Evolutionary conservation across 257 asterid species (phyloP), one percentile per base, ranked within the genome.

Genomic region (Euphrasia confusa): DNA sequence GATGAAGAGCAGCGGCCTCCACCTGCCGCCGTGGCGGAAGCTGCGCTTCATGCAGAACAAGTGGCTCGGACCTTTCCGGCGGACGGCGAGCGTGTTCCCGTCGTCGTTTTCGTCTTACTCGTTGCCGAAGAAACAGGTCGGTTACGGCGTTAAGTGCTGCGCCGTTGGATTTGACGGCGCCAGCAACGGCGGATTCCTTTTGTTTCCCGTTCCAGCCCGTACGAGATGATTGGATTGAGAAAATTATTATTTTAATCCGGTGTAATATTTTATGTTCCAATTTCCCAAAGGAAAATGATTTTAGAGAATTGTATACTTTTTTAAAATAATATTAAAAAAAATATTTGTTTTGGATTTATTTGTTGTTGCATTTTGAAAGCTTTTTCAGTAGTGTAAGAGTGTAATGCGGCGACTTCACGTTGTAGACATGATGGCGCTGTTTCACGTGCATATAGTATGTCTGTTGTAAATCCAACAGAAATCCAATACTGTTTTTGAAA

Each of bases 21-120:
- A 64, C 10, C 65, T 85, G 39, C 89, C 96, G 54, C 98, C 96
- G 28, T 90, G 98, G 98, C 74, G 96, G 75, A 88, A 83, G 44
- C 77, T 83, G 70, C 89, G 96, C 0, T 90, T 81, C 79, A 77
- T 85, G 91, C 94, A 76, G 83, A 85, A 80, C 73, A 90, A 85
- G 69, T 90, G 89, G 88, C 50, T 90, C 11, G 89, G 85, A 2
- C 49, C 84, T 30, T 83, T 79, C 75, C 81, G 76, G 27, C 79
- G 98, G 52, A 83, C 89, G 13, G 64, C 78, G 1, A 90, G 80
- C 61, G 40, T 72, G 4, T 60, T 67, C 10, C 79, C 80, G 21
- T 71, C 76, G 40, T 3, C 80, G 10, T 66, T 71, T 70, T n/a
- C 75, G 10, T 2, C 18, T 12, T 10, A 13, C 13, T 13, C 52